Conservation (phyloP, 75 land plant genomes). For the Isoetes taiwanensis region DNA sequence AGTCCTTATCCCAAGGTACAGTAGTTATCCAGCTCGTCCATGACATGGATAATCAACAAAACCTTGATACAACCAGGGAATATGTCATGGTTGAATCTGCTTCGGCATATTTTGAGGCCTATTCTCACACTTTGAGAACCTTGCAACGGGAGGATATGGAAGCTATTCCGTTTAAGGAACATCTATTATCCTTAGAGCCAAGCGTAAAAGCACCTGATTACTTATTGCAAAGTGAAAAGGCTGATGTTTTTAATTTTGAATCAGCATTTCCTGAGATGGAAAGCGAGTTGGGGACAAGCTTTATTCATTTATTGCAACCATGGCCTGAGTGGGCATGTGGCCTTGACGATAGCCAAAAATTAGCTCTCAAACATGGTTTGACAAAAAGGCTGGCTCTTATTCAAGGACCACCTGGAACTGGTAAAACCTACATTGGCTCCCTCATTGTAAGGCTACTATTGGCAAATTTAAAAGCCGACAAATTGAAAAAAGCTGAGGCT, state of each 20-base stretch:
- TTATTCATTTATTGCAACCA: slow-evolving; percentile 4
- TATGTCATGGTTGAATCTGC: slow-evolving; percentile 21
- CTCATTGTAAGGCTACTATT: slow-evolving; percentile 3
- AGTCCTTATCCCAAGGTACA: background rate
- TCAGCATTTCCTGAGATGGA: slow-evolving; percentile 11
- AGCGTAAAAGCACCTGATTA: background rate
- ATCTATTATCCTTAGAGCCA: slow-evolving; percentile 12
- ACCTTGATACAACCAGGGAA: background rate
- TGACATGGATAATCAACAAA: background rate
- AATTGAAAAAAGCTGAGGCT: background rate
- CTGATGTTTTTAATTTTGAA: slow-evolving; percentile 13
- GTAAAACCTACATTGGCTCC: slow-evolving; percentile 16
- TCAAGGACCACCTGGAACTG: slow-evolving; percentile 28
- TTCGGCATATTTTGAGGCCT: slow-evolving; percentile 18
- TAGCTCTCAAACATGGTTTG: slow-evolving; percentile 14
- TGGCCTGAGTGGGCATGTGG: slow-evolving; percentile 19
- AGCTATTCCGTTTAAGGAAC: slow-evolving; percentile 12
- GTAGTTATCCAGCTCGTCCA: slow-evolving; percentile 4
- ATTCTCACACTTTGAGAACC: slow-evolving; percentile 15
- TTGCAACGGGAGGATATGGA: slow-evolving; percentile 16
- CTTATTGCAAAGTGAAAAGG: background rate
- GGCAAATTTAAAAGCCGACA: background rate
- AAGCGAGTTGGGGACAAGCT: slow-evolving; percentile 3
- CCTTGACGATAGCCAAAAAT: slow-evolving; percentile 13
- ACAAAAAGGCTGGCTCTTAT: slow-evolving; percentile 19